Evolutionary conservation across 1,139 yeast genomes (phyloP).

Genomic region (Candida albicans): DNA sequence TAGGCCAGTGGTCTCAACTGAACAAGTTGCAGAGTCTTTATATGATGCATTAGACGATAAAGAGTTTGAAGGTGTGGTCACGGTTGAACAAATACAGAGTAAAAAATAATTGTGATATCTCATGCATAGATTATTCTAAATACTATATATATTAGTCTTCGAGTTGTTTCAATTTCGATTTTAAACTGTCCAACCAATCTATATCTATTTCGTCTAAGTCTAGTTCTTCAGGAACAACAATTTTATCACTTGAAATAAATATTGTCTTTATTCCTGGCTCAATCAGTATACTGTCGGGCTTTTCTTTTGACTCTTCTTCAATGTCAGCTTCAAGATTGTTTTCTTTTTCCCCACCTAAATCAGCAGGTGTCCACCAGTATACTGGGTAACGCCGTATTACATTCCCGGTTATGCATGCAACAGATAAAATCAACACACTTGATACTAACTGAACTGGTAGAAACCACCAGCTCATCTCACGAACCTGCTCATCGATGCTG

Average conservation of each 20-base stretch:
- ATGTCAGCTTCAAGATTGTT: neutral
- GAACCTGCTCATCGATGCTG: slow-evolving; percentile 44
- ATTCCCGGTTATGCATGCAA: slow-evolving; percentile 59
- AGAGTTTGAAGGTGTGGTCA: slow-evolving; percentile 55
- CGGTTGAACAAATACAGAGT: slow-evolving; percentile 48
- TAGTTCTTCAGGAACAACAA: slow-evolving; percentile 25
- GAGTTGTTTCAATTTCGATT: slow-evolving; percentile 11
- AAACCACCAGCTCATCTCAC: slow-evolving; percentile 67
- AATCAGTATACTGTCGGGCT: neutral
- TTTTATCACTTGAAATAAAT: slow-evolving; percentile 20
- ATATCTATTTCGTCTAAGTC: slow-evolving; percentile 27
- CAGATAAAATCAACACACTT: slow-evolving; percentile 48
- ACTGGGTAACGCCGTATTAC: slow-evolving; percentile 55
- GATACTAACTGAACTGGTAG: slow-evolving; percentile 58
- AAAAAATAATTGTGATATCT: neutral
- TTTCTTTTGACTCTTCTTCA: slow-evolving; percentile 7
- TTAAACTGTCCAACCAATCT: slow-evolving; percentile 27
- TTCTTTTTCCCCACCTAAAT: slow-evolving; percentile 5
- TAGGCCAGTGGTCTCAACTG: slow-evolving; percentile 69
- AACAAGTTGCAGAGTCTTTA: slow-evolving; percentile 62
- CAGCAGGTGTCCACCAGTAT: slow-evolving; percentile 61
- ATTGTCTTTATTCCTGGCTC: slow-evolving; percentile 13
- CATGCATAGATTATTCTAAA: slow-evolving; percentile 4
- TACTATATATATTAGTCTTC: neutral
- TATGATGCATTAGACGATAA: slow-evolving; percentile 55